Percentiles rank a stretch among this genome's conserved stretches.
Evolutionary conservation across 306 rosid genomes (phyloP).

Genomic region (Hylodesmum podocarpum): DNA sequence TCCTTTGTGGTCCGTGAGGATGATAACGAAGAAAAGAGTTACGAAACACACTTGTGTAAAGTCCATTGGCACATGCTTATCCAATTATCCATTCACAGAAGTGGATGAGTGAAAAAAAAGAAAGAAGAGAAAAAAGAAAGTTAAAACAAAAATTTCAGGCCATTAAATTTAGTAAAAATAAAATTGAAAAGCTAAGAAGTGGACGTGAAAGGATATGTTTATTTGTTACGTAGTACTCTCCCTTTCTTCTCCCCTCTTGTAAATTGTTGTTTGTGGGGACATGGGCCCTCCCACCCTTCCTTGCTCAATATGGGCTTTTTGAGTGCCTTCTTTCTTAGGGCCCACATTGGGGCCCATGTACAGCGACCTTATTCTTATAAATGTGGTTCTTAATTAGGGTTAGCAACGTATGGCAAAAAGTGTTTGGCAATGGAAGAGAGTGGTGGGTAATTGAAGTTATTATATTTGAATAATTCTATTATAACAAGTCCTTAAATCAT

Average conservation of each 20-base stretch:
- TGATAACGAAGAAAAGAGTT: slow-evolving; percentile 40
- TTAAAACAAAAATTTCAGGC: slow-evolving; percentile 15
- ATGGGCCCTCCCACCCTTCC: slow-evolving; percentile 63
- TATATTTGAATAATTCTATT: neutral
- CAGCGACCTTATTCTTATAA: slow-evolving; percentile 17
- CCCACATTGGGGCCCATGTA: slow-evolving; percentile 51
- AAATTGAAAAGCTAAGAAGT: slow-evolving; percentile 41
- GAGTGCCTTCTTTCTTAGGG: slow-evolving; percentile 49
- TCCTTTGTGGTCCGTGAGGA: slow-evolving; percentile 44
- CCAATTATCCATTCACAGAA: slow-evolving; percentile 65
- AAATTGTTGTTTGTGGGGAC: slow-evolving; percentile 61
- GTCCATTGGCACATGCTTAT: slow-evolving; percentile 57
- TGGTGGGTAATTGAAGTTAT: neutral
- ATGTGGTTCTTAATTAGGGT: slow-evolving; percentile 17
- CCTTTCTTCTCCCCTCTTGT: slow-evolving; percentile 40
- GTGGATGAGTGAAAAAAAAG: slow-evolving; percentile 39
- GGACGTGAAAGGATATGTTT: slow-evolving; percentile 62
- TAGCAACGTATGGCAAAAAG: neutral
- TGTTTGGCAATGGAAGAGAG: neutral
- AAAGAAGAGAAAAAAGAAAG: slow-evolving; percentile 11
- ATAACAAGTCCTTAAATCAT: neutral
- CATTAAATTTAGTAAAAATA: slow-evolving; percentile 1
- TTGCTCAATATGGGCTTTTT: slow-evolving; percentile 60
- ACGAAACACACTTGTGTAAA: slow-evolving; percentile 36
- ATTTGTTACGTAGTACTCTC: slow-evolving; percentile 41